A percentile compares a stretch with the other conserved stretches of the same genome.
Evolutionary conservation across 2,329 filamentous ascomycete species (phyloP).

Genomic region (Beauveria medogensis): DNA sequence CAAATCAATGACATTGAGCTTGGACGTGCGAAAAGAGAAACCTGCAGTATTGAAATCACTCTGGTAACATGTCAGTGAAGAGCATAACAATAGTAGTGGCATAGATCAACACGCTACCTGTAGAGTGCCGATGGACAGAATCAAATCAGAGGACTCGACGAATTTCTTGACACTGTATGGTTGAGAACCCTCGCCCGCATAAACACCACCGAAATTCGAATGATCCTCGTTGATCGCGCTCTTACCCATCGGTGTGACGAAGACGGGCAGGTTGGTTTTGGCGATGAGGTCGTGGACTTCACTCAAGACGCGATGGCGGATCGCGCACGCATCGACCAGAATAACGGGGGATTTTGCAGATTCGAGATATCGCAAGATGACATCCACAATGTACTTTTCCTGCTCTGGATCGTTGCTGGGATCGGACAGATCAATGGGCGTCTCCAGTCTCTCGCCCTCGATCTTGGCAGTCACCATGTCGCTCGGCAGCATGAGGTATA

Average conservation of each 20-base stretch:
- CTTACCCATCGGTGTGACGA: slow-evolving; percentile 89
- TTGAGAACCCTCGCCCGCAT: slow-evolving; percentile 69
- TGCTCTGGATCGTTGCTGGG: slow-evolving; percentile 59
- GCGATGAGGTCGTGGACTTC: slow-evolving; percentile 67
- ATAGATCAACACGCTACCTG: slow-evolving; percentile 27
- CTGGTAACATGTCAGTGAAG: slow-evolving; percentile 24
- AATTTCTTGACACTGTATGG: slow-evolving; percentile 52
- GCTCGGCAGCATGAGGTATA: slow-evolving; percentile 77
- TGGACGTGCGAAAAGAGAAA: slow-evolving; percentile 71
- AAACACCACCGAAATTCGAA: slow-evolving; percentile 73
- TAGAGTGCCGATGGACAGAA: slow-evolving; percentile 61
- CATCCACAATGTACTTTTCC: slow-evolving; percentile 76
- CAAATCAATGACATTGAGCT: slow-evolving; percentile 73
- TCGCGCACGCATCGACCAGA: slow-evolving; percentile 74
- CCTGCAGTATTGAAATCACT: slow-evolving; percentile 77
- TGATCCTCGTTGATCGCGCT: slow-evolving; percentile 70
- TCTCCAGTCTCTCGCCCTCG: slow-evolving; percentile 63
- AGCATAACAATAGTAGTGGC: background rate
- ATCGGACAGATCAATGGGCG: slow-evolving; percentile 57
- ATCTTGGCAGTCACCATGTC: slow-evolving; percentile 73
- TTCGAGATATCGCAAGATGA: slow-evolving; percentile 65
- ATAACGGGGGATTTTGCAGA: slow-evolving; percentile 68
- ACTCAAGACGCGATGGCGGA: slow-evolving; percentile 63
- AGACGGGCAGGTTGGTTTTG: slow-evolving; percentile 68
- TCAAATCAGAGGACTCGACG: slow-evolving; percentile 62